phyloP scores from a whole-genome alignment of 208 protist species.

The Trypanosoma scelopori region DNA sequence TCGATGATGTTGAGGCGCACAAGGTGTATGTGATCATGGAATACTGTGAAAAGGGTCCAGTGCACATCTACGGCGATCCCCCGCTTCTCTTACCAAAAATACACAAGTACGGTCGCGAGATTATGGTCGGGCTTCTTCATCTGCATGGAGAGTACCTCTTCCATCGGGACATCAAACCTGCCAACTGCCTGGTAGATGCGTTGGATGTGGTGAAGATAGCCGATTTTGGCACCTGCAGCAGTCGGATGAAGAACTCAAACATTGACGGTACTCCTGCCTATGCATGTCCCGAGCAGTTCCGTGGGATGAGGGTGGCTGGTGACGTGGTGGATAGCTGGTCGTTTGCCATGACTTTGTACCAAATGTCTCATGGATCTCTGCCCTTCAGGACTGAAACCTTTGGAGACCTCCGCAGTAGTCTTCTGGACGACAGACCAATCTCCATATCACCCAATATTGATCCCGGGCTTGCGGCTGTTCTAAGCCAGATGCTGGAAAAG shows the following conservation, averaged over 20 bases:
- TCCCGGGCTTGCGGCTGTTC: conserved; percentile 45
- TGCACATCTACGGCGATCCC: conserved; percentile 58
- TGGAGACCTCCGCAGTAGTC: conserved; percentile 10
- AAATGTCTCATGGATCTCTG: conserved; percentile 67
- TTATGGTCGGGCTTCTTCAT: conserved; percentile 69
- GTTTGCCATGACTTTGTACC: conserved; percentile 88
- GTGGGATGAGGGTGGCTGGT: conserved; percentile 50
- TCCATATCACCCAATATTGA: conserved; percentile 26
- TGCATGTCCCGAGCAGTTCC: conserved; percentile 69
- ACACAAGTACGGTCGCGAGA: conserved; percentile 54
- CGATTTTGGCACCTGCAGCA: conserved; percentile 88
- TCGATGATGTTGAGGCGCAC: conserved; percentile 91
- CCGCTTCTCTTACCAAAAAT: conserved; percentile 52
- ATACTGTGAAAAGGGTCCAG: conserved; percentile 84
- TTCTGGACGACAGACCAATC: conserved; percentile 31
- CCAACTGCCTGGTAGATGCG: conserved; percentile 75
- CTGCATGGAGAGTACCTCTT: conserved; percentile 79
- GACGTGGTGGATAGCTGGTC: conserved; percentile 89
- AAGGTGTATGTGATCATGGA: conserved; percentile 95
- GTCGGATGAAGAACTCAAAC: conserved; percentile 34
- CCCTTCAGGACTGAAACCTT: conserved; percentile 36
- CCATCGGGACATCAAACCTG: conserved; percentile 83
- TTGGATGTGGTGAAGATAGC: conserved; percentile 77
- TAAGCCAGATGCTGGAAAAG: conserved; percentile 72
- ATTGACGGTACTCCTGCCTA: conserved; percentile 82